Conservation (phyloP, 106 monocot genomes). For the Allium cepa region DNA sequence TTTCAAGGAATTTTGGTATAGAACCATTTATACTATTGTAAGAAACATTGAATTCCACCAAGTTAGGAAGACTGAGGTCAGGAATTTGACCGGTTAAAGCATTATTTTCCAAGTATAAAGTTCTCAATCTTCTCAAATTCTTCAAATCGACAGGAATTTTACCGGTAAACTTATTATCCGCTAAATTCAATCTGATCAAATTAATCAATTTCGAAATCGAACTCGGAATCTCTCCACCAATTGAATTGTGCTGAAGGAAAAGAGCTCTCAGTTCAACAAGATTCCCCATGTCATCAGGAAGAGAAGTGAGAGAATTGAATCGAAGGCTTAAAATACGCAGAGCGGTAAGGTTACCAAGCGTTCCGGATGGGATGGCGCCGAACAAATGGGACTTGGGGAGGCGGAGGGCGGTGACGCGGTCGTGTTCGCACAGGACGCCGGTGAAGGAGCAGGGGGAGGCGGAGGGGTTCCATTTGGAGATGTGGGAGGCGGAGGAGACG, state of each 20-base stretch:
- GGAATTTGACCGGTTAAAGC: constrained; percentile 52
- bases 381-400: constrained; percentile 62
- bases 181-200: constrained; percentile 56
- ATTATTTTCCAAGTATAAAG: constrained; percentile 56
- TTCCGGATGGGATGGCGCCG: constrained; percentile 50
- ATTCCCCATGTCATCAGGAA: constrained; percentile 51
- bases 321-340: constrained; percentile 67
- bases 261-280: constrained; percentile 39
- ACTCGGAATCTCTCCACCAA: constrained; percentile 53
- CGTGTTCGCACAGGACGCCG: constrained; percentile 26
- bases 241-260: constrained; percentile 53
- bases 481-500: constrained; percentile 28
- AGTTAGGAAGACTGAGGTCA: constrained; percentile 23
- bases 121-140: constrained; percentile 41
- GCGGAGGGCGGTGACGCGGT: constrained; percentile 49
- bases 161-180: constrained; percentile 57
- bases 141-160: constrained; percentile 36
- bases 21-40: constrained; percentile 78
- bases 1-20: constrained; percentile 43
- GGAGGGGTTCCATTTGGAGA: constrained; percentile 13
- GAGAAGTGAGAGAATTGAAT: constrained; percentile 48
- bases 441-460: constrained; percentile 52
- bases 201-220: constrained; percentile 19
- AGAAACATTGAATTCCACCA: constrained; percentile 72
- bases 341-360: constrained; percentile 53